Percentiles rank a stretch among this genome's conserved stretches.
phyloP scores from a whole-genome alignment of 2,329 filamentous ascomycete genomes.

The Botrytis elliptica region DNA sequence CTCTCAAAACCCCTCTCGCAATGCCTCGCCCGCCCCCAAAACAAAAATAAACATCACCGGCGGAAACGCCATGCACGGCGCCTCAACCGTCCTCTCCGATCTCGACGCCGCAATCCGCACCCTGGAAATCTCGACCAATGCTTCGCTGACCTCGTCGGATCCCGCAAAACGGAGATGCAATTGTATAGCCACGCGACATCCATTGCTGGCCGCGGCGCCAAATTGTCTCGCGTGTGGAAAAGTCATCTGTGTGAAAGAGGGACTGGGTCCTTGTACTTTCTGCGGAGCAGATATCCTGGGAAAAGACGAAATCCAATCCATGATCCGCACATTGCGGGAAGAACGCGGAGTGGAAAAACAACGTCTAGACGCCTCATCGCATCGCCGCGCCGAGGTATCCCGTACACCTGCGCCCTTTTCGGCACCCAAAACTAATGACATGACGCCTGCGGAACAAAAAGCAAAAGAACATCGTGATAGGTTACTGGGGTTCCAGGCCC shows the following conservation, averaged over 20 bases:
- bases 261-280: slow-evolving; percentile 89
- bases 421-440: slow-evolving; percentile 41
- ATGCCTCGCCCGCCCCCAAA: slow-evolving; percentile 40
- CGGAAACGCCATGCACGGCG: slow-evolving; percentile 78
- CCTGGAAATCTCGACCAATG: slow-evolving; percentile 90
- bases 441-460: slow-evolving; percentile 43
- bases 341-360: slow-evolving; percentile 86
- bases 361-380: slow-evolving; percentile 71
- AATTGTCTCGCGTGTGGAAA: slow-evolving; percentile 94
- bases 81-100: slow-evolving; percentile 69
- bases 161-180: slow-evolving; percentile 68
- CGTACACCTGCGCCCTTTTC: slow-evolving; percentile 60
- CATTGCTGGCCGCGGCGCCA: slow-evolving; percentile 83
- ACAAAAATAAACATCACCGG: slow-evolving; percentile 73
- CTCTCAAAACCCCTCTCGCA: slow-evolving; percentile 49
- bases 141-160: slow-evolving; percentile 53
- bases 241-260: slow-evolving; percentile 91
- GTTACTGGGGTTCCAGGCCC: slow-evolving; percentile 64
- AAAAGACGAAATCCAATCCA: slow-evolving; percentile 72
- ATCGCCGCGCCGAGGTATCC: slow-evolving; percentile 65
- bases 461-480: slow-evolving; percentile 66
- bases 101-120: slow-evolving; percentile 80
- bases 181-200: slow-evolving; percentile 85
- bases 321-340: slow-evolving; percentile 79
- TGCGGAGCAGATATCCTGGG: slow-evolving; percentile 75